Conservation (phyloP, 345 rosid species). For the Eucalyptus melliodora region DNA sequence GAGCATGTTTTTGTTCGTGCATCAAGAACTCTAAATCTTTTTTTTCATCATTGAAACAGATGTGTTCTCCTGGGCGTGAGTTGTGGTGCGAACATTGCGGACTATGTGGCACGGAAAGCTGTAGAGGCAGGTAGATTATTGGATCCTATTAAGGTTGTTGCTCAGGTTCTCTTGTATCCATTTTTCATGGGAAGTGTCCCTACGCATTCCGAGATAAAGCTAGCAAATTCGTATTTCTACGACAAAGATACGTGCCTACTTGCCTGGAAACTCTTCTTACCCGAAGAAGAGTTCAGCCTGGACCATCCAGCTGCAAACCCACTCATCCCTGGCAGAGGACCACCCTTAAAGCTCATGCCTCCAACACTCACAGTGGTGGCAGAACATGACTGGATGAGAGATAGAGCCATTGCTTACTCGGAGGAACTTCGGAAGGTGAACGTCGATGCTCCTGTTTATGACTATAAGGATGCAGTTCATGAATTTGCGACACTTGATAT, state of each 20-base stretch:
- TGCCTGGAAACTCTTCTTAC: slow-evolving; percentile 85
- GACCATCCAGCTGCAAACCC: slow-evolving; percentile 92
- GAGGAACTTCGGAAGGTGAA: slow-evolving; percentile 82
- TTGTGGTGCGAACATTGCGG: slow-evolving; percentile 87
- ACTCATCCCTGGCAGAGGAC: slow-evolving; percentile 53
- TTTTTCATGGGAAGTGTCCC: slow-evolving; percentile 77
- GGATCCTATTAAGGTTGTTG: slow-evolving; percentile 85
- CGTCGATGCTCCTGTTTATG: slow-evolving; percentile 82
- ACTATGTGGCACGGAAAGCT: slow-evolving; percentile 66
- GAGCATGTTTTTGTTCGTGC: not conserved
- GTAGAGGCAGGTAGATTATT: slow-evolving; percentile 57
- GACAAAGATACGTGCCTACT: slow-evolving; percentile 74
- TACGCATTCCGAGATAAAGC: slow-evolving; percentile 75
- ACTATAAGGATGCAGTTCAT: slow-evolving; percentile 91
- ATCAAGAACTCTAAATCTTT: not conserved
- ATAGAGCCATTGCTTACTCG: slow-evolving; percentile 86
- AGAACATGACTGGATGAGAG: slow-evolving; percentile 97
- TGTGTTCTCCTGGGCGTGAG: slow-evolving; percentile 90
- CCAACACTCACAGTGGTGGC: slow-evolving; percentile 92
- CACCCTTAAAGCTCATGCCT: slow-evolving; percentile 81
- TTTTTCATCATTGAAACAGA: slow-evolving; percentile 25
- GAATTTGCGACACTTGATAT: slow-evolving; percentile 93
- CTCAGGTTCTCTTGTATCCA: slow-evolving; percentile 92
- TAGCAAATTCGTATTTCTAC: slow-evolving; percentile 81
- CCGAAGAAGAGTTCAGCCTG: slow-evolving; percentile 59